A percentile compares a stretch with the other conserved stretches of the same genome.
phyloP scores from a whole-genome alignment of 768 basidiomycete species.

The Rubroboletus satanas region DNA sequence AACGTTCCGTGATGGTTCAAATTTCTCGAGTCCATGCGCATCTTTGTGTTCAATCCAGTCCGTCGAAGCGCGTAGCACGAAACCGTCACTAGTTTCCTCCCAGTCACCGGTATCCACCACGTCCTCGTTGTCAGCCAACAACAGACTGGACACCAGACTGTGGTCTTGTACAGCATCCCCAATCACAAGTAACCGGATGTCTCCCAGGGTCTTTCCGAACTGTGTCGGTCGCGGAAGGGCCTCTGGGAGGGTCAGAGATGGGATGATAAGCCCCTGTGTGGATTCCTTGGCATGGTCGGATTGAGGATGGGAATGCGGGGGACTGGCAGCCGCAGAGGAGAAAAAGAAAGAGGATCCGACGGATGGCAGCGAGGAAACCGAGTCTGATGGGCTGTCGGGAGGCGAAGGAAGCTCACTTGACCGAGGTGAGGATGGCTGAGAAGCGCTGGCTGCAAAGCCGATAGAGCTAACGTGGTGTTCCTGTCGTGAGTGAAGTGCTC shows the following conservation, averaged over 20 bases:
- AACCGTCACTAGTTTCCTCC: constrained; percentile 47
- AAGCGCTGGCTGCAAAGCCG: constrained; percentile 18
- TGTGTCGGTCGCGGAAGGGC: constrained; percentile 61
- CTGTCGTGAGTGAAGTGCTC: constrained; percentile 29
- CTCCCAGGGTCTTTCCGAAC: constrained; percentile 66
- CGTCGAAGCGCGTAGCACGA: constrained; percentile 56
- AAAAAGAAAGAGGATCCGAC: constrained; percentile 76
- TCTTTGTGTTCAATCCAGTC: constrained; percentile 70
- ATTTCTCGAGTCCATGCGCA: constrained; percentile 60
- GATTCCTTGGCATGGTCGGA: constrained; percentile 38
- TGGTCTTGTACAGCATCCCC: constrained; percentile 36
- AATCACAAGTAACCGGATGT: constrained; percentile 54
- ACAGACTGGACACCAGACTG: constrained; percentile 40
- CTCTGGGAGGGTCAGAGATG: constrained; percentile 59
- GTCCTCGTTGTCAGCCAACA: constrained; percentile 65
- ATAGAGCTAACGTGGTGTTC: constrained; percentile 11
- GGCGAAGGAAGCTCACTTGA: constrained; percentile 53
- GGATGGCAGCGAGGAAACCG: constrained; percentile 67
- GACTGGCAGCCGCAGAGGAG: constrained; percentile 68
- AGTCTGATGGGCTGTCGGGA: constrained; percentile 60
- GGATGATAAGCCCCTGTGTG: constrained; percentile 62
- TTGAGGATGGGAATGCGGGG: constrained; percentile 47
- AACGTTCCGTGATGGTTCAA: constrained; percentile 61
- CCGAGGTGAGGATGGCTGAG: constrained; percentile 46
- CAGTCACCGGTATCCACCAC: constrained; percentile 59